phyloP scores from a whole-genome alignment of 2,329 filamentous ascomycete species.

The Fonsecaea monophora region DNA sequence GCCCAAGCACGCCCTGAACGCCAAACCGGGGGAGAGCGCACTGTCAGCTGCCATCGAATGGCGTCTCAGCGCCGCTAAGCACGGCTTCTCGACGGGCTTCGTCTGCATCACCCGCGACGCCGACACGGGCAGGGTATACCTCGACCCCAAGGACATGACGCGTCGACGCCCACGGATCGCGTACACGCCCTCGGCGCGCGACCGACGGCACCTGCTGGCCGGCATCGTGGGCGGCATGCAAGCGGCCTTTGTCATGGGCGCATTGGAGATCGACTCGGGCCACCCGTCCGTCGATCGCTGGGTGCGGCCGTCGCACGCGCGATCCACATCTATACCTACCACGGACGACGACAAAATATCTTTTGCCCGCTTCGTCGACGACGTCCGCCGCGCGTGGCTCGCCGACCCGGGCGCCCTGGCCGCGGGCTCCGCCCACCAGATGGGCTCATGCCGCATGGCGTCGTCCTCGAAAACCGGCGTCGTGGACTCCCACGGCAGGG shows the following conservation, averaged over 20 bases:
- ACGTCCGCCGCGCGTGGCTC: constrained; percentile 55
- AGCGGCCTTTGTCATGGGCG: constrained; percentile 78
- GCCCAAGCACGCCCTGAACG: constrained; percentile 37
- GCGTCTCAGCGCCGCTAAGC: constrained; percentile 73
- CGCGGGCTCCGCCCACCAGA: constrained; percentile 57
- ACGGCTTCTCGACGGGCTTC: constrained; percentile 72
- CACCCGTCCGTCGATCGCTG: constrained; percentile 71
- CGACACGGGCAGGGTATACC: constrained; percentile 75
- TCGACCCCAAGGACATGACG: constrained; percentile 73
- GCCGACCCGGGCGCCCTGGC: constrained; percentile 53
- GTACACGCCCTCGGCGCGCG: constrained; percentile 74
- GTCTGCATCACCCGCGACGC: constrained; percentile 78
- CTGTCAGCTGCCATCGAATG: constrained; percentile 65
- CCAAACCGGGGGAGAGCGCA: background rate
- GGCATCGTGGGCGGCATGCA: constrained; percentile 75
- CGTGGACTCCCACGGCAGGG: constrained; percentile 54
- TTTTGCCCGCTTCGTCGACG: constrained; percentile 63
- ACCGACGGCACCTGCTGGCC: constrained; percentile 73
- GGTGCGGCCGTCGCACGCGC: constrained; percentile 47
- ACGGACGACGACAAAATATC: constrained; percentile 53
- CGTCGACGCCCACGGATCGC: constrained; percentile 70
- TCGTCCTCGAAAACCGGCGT: constrained; percentile 50
- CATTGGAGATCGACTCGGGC: constrained; percentile 75
- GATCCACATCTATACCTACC: constrained; percentile 2
- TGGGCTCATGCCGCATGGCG: constrained; percentile 60